Evolutionary conservation across 768 basidiomycete species (phyloP).

Genomic region (Russula abietina): DNA sequence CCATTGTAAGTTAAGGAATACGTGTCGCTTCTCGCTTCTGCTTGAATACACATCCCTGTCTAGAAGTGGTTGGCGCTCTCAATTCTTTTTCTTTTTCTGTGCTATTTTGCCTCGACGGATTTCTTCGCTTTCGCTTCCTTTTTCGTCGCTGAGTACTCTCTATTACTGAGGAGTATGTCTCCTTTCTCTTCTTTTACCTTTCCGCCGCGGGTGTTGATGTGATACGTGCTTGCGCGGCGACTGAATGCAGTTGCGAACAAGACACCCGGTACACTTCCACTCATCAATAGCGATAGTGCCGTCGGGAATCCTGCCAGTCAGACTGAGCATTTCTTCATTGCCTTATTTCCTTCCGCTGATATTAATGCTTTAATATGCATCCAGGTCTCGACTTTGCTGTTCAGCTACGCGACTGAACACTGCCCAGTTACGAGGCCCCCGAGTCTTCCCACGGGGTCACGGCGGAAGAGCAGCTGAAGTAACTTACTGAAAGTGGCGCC

Average conservation of each 20-base stretch:
- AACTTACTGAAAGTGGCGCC: constrained; percentile 43
- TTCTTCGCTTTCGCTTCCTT: too few relatives aligned
- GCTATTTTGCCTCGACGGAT: too few relatives aligned
- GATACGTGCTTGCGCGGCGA: not conserved
- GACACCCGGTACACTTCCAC: constrained; percentile 34
- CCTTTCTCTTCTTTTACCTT: not conserved
- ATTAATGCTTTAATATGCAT: not conserved
- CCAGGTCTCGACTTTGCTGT: constrained; percentile 49
- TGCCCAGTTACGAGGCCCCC: constrained; percentile 30
- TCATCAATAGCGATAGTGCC: constrained; percentile 44
- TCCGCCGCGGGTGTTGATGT: not conserved
- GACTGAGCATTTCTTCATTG: constrained; percentile 23
- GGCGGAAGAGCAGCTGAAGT: constrained; percentile 43
- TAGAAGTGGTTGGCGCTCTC: too few relatives aligned
- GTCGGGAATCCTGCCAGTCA: constrained; percentile 57
- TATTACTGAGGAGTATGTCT: constrained; percentile 37
- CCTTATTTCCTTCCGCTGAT: too few relatives aligned
- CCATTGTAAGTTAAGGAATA: too few relatives aligned
- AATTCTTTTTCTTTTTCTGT: too few relatives aligned
- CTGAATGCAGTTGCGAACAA: constrained; percentile 35
- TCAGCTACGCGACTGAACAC: constrained; percentile 49
- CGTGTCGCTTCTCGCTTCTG: too few relatives aligned
- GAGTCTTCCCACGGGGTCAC: constrained; percentile 36
- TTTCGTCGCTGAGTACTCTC: too few relatives aligned
- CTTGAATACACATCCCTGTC: too few relatives aligned